Evolutionary conservation across 768 basidiomycete genomes (phyloP), one percentile per base, ranked within the genome.

Genomic region (Suillus americanus): DNA sequence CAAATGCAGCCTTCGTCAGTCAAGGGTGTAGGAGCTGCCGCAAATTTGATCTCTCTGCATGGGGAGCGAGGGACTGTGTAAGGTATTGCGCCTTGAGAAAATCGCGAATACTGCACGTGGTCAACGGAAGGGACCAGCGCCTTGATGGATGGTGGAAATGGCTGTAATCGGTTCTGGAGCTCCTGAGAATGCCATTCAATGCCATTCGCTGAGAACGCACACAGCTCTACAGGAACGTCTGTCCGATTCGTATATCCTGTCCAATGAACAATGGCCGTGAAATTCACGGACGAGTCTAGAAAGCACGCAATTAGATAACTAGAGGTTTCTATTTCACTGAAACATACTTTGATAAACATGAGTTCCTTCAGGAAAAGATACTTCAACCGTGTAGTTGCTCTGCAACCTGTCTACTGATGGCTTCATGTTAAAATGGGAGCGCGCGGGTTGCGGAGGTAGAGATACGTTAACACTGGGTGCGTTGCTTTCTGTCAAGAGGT

Each of bases 191-290:
- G 62, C 73, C 65, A 69, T 46, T 65, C 66, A 0, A 50, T 20
- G n/a, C 37, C 57, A 28, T 13, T 12, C 5, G 40, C 6, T 0
- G 50, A 12, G 23, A 0, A 6, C 23, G 64, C 10, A 7, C 40
- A 5, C 4, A 23, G 13, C 57, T 0, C 0, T 7, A 40, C 53
- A 66, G 20, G 9, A 60, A 64, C 5, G 18, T 60, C 10, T 59
- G 55, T 30, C 65, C 67, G 2, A 23, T 62, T 35, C 63, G 73
- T 20, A 62, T 62, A 33, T 16, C 67, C 67, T n/a, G 63, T 72
- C 46, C 67, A 50, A 14, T 65, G 65, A 25, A 74, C 8, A 57
- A 61, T 16, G 16, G 55, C 56, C 0, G 62, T 54, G 16, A 61
- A 10, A 9, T 65, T 45, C 23, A 23, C 9, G 5, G n/a, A 30